phyloP scores from a whole-genome alignment of 2,329 filamentous ascomycete genomes.

The Penicillium nordicum region DNA sequence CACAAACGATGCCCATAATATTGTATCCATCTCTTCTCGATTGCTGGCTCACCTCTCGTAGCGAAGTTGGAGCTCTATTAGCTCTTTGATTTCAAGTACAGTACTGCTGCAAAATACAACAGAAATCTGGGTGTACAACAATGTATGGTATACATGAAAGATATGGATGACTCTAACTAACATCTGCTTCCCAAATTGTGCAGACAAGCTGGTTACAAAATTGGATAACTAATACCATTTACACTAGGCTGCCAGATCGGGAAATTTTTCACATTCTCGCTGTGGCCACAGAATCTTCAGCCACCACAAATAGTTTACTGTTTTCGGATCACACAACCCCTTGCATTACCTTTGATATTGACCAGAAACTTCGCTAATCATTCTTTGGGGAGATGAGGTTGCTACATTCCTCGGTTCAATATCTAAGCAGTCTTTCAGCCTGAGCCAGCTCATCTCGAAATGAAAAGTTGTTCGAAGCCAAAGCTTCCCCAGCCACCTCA shows the following conservation, averaged over 20 bases:
- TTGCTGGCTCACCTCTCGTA: too few relatives aligned
- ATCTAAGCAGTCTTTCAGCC: background rate
- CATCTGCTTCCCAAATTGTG: too few relatives aligned
- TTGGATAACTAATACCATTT: background rate
- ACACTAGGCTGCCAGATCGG: background rate
- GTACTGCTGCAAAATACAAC: too few relatives aligned
- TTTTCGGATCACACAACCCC: background rate
- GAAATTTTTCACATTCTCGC: constrained; percentile 13
- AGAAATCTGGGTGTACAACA: too few relatives aligned
- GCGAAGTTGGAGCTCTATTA: too few relatives aligned
- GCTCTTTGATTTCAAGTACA: too few relatives aligned
- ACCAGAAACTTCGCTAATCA: background rate
- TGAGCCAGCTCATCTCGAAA: background rate
- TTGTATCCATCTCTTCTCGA: too few relatives aligned
- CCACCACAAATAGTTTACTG: constrained; percentile 6
- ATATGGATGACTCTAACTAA: too few relatives aligned
- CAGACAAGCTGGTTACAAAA: background rate
- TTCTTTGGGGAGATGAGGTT: background rate
- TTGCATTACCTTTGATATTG: background rate
- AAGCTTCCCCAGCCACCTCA: constrained; percentile 1
- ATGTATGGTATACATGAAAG: too few relatives aligned
- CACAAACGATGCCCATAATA: too few relatives aligned
- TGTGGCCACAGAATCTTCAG: constrained; percentile 8
- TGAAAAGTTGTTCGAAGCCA: background rate
- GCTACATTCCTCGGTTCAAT: background rate